phyloP scores from a whole-genome alignment of 805 yeast genomes.

The Ogataea neopini region DNA sequence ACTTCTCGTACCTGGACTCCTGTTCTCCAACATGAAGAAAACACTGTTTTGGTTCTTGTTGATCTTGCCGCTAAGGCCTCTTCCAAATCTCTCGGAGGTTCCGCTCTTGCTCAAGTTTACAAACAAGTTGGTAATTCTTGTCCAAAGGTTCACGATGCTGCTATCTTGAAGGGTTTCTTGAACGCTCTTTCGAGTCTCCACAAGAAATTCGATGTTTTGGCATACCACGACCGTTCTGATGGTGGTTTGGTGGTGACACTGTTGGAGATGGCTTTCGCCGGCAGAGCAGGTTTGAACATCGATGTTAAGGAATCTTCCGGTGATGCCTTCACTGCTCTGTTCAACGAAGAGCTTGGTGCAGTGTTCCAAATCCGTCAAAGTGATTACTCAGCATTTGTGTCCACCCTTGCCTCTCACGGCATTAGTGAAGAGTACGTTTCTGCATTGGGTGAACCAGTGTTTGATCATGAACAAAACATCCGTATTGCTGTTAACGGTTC shows the following conservation, averaged over 20 bases:
- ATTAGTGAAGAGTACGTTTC: constrained; percentile 54
- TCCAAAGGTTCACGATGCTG: constrained; percentile 78
- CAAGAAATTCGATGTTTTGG: constrained; percentile 60
- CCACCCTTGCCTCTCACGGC: constrained; percentile 58
- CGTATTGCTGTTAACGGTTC: constrained; percentile 48
- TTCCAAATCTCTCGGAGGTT: constrained; percentile 76
- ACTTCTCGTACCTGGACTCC: constrained; percentile 97
- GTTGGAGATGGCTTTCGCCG: constrained; percentile 96
- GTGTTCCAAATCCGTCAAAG: constrained; percentile 78
- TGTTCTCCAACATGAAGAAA: constrained; percentile 51
- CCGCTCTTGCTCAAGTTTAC: constrained; percentile 93
- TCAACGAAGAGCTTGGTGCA: constrained; percentile 94
- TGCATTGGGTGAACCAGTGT: constrained; percentile 69
- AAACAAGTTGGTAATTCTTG: constrained; percentile 78
- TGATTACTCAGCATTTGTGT: constrained; percentile 55
- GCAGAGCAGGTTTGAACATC: constrained; percentile 79
- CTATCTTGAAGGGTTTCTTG: constrained; percentile 67
- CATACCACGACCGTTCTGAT: constrained; percentile 95
- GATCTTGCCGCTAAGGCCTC: constrained; percentile 61
- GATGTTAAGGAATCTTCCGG: constrained; percentile 37
- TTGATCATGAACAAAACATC: constrained; percentile 48
- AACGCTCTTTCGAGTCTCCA: constrained; percentile 73
- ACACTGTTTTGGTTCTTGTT: constrained; percentile 71
- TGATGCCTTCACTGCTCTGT: constrained; percentile 57
- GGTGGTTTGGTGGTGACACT: constrained; percentile 90